Evolutionary conservation across 1,139 yeast genomes (phyloP), one percentile per base, ranked within the genome.

Genomic region (Zygosaccharomyces pseudobailii): DNA sequence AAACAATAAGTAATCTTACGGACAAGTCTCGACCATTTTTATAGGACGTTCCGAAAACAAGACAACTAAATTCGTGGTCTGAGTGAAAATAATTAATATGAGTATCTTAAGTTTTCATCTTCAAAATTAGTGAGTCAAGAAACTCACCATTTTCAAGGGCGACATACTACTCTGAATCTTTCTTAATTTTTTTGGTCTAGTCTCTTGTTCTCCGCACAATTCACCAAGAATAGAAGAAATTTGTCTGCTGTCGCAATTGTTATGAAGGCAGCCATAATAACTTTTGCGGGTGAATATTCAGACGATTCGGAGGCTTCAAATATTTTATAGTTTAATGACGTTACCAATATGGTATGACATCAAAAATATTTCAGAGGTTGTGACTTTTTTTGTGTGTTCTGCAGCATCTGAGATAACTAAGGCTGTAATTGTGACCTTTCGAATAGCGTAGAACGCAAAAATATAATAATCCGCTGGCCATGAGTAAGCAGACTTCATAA

Each of bases 311-410:
- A 51, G 0, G 68, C 63, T 43, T 72, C 67, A 61, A 82, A 83
- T 2, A 83, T 73, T 58, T 81, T n/a, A 86, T 1, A 89, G 87
- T 0, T 89, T 88, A 43, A 79, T 70, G 42, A 82, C 66, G 58
- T 77, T 78, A 6, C 78, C 71, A 9, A 79, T 65, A 47, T 55
- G 53, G 45, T 56, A 66, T 44, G 48, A 57, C 28, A 55, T 37
- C 35, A 57, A 39, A 35, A 44, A 46, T 20, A 52, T 40, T 6
- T 53, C 47, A 30, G 49, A 49, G 20, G 53, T 57, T 3, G 53
- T 45, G 49, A 56, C 56, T 46, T 62, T 63, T 46, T 63, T 63
- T 1, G 67, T 63, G 42, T 54, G 59, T 9, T 66, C 67, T 13
- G 62, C 57, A 28, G 58, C 58, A 43, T 62, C 61, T 1, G 65